Evolutionary conservation across 139 green algal genomes (phyloP), one percentile per base, ranked within the genome.

Genomic region (Trebouxia sp.): DNA sequence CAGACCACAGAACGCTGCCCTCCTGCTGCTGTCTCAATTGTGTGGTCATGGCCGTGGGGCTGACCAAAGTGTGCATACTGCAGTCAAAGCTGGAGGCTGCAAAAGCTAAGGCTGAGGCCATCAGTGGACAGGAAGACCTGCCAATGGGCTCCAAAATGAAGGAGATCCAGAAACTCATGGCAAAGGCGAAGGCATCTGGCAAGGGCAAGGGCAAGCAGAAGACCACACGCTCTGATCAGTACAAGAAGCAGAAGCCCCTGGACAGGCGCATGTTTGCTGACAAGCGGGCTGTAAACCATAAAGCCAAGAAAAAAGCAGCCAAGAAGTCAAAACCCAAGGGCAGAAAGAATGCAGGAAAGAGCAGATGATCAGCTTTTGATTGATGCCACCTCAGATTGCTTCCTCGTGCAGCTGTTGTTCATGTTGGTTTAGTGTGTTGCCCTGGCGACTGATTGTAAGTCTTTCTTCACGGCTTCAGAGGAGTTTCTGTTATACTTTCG

Each of bases 81-180:
- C 72, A 79, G 72, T 35, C 47, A 12, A 79, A 79, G 45, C 12
- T 79, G 79, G 85, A 91, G 5, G 65, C 75, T 41, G 94, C 94
- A 6, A 84, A 87, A 3, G 80, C 91, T 53, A 97, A 97, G 86
- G 94, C 94, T 15, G 92, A 94, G 58, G 82, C 79, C 12, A 85
- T 97, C 10, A 84, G 86, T 55, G 91, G 88, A 48, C 90, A 96
- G 83, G 94, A 97, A 81, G 93, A 96, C 79, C 79, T 94, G 82
- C 83, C 88, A 24, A 81, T 80, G 85, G 32, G 83, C 50, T 56
- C 80, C 69, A 92, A 92, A 78, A 87, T 91, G 84, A 76, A 80
- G 12, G 91, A 97, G 85, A 92, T 97, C 53, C 88, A 92, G 78
- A 93, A 93, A 75, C 79, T 97, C 53, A 93, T 94, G 80, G 88